These are phyloP conservation scores for Schizosaccharomyces cryophilus DNA, from an alignment of 805 yeast species.

Conservation along the genomic window DNA sequence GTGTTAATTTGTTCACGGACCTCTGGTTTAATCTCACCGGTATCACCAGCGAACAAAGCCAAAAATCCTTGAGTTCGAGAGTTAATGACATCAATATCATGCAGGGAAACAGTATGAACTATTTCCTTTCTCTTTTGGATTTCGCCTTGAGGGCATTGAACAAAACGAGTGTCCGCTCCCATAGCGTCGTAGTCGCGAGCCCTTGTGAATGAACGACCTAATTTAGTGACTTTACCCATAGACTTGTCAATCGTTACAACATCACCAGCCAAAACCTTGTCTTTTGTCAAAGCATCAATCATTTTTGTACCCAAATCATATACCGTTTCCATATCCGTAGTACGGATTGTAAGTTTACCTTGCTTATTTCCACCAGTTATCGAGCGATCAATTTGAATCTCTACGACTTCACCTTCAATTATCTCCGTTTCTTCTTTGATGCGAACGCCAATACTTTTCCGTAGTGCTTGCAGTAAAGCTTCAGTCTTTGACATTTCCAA, in stretches of 20 bases:
- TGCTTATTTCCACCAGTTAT: conserved; percentile 95
- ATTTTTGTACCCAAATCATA: conserved; percentile 84
- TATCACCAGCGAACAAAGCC: conserved; percentile 85
- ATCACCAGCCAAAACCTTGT: conserved; percentile 91
- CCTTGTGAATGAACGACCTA: conserved; percentile 87
- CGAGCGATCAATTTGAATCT: conserved; percentile 77
- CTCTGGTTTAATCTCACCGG: conserved; percentile 91
- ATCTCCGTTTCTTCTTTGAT: conserved; percentile 93
- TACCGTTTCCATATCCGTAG: conserved; percentile 96
- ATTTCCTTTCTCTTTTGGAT: conserved; percentile 85
- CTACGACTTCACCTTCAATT: conserved; percentile 97
- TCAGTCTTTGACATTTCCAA: conserved; percentile 87
- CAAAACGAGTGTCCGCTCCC: conserved; percentile 95
- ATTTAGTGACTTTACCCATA: conserved; percentile 74
- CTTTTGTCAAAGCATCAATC: conserved; percentile 85
- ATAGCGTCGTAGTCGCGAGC: conserved; percentile 96
- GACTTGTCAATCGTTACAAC: conserved; percentile 88
- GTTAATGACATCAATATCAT: conserved; percentile 92
- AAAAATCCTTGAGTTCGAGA: conserved; percentile 94
- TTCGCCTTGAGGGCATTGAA: conserved; percentile 97
- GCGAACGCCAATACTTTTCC: conserved; percentile 84
- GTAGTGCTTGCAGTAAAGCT: conserved; percentile 83
- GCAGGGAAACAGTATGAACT: conserved; percentile 91
- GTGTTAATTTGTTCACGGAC: conserved; percentile 90
- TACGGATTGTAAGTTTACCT: conserved; percentile 87